Conservation (phyloP, 768 basidiomycete species). For the Rubroboletus satanas region DNA sequence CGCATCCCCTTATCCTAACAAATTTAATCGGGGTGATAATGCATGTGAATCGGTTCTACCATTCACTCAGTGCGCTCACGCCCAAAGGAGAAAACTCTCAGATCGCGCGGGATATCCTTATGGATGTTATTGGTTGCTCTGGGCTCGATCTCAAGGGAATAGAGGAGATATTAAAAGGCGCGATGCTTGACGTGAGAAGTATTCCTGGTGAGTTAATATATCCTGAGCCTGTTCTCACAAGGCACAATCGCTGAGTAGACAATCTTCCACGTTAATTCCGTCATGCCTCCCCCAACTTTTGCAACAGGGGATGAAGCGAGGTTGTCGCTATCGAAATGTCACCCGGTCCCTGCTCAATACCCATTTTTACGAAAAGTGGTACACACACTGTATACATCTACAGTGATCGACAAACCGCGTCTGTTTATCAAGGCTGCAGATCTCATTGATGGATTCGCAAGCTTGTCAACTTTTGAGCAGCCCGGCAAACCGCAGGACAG, state of each 20-base stretch:
- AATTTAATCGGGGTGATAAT: slow-evolving; percentile 47
- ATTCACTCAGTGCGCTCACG: slow-evolving; percentile 47
- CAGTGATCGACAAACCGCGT: slow-evolving; percentile 57
- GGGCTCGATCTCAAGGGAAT: slow-evolving; percentile 58
- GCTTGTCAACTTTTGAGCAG: slow-evolving; percentile 36
- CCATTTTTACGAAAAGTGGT: slow-evolving; percentile 42
- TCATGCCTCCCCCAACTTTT: neutral
- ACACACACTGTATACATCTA: slow-evolving; percentile 43
- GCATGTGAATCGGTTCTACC: slow-evolving; percentile 58
- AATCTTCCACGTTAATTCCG: neutral
- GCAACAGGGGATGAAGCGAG: slow-evolving; percentile 47
- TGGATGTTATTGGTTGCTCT: slow-evolving; percentile 61
- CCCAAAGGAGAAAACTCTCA: slow-evolving; percentile 60
- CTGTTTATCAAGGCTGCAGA: slow-evolving; percentile 72
- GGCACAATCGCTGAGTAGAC: neutral
- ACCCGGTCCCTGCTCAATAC: slow-evolving; percentile 47
- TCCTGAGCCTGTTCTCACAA: neutral
- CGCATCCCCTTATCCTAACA: slow-evolving; percentile 57
- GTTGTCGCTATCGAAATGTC: slow-evolving; percentile 55
- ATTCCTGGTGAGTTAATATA: slow-evolving; percentile 24
- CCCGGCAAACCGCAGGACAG: slow-evolving; percentile 37
- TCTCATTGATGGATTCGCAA: slow-evolving; percentile 59
- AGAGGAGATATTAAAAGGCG: slow-evolving; percentile 44
- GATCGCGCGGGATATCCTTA: slow-evolving; percentile 58
- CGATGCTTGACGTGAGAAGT: slow-evolving; percentile 17